These are phyloP conservation scores for Takashimella tepidaria DNA, from an alignment of 1,284 basidiomycete species.

Conservation along the genomic window DNA sequence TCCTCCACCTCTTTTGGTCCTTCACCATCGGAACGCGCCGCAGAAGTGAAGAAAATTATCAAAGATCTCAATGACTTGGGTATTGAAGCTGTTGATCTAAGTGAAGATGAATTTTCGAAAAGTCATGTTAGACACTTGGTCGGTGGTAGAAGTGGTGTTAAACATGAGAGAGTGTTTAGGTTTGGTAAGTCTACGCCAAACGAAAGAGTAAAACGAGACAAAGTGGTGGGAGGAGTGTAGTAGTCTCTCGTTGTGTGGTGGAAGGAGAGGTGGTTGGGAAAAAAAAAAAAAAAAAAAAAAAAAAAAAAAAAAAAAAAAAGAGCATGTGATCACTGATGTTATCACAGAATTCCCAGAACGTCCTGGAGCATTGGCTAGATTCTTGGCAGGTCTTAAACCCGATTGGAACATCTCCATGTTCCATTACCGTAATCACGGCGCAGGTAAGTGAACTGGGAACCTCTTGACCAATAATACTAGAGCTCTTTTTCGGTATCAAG, in stretches of 20 bases:
- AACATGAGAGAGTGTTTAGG: constrained; percentile 83
- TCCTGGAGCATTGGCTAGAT: constrained; percentile 84
- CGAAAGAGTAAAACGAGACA: not conserved
- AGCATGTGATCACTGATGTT: constrained; percentile 2
- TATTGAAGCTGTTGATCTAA: constrained; percentile 84
- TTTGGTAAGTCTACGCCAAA: constrained; percentile 62
- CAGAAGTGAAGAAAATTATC: constrained; percentile 67
- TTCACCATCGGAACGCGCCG: constrained; percentile 52
- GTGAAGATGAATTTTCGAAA: constrained; percentile 93
- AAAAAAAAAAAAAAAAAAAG: too few species aligned
- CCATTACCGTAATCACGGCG: constrained; percentile 96
- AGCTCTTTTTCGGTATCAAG: constrained; percentile 1
- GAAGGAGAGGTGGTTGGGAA: too few species aligned
- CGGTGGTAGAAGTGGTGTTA: constrained; percentile 70
- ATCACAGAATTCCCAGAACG: constrained; percentile 87
- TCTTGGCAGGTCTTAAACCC: constrained; percentile 71
- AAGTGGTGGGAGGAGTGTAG: too few species aligned
- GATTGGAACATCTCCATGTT: constrained; percentile 96
- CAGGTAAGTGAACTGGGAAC: too few species aligned
- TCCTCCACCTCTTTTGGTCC: constrained; percentile 38
- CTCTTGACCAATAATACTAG: constrained; percentile 54
- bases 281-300: too few species aligned
- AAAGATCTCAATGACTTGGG: constrained; percentile 58
- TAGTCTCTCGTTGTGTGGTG: too few species aligned
- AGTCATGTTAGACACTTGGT: constrained; percentile 92